Evolutionary conservation across 2,329 filamentous ascomycete species (phyloP).

Genomic region (Tolypocladium sp.): DNA sequence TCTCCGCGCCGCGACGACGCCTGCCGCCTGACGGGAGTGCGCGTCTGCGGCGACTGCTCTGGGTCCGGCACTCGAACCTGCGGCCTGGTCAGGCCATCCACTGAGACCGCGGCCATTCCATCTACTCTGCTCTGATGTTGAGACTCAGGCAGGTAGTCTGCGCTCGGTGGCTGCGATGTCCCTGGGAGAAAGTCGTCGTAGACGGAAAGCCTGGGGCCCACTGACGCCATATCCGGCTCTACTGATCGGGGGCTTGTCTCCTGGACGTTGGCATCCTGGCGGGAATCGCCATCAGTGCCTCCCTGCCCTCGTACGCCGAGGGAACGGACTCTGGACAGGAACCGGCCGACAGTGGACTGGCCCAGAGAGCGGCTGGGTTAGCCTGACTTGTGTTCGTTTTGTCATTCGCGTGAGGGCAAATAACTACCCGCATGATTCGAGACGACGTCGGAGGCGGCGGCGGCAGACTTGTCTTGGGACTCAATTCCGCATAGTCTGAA

Average conservation of each 20-base stretch:
- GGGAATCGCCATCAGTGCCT: not conserved
- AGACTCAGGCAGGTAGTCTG: not conserved
- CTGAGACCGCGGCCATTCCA: not conserved
- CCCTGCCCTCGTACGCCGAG: not conserved
- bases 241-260: not conserved
- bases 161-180: not conserved
- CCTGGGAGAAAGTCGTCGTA: not conserved
- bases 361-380: not conserved
- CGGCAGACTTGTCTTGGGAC: not conserved
- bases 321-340: not conserved
- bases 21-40: not conserved
- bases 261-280: not conserved
- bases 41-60: not conserved
- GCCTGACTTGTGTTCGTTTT: not conserved
- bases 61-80: constrained; percentile 9
- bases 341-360: not conserved
- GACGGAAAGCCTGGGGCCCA: not conserved
- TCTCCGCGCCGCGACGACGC: not conserved
- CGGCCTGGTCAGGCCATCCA: constrained; percentile 6
- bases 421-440: not conserved
- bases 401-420: not conserved
- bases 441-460: not conserved
- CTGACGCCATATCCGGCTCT: not conserved
- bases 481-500: not conserved
- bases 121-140: not conserved